Conservation (phyloP, 805 yeast species). For the Kuraishia floccosa region DNA sequence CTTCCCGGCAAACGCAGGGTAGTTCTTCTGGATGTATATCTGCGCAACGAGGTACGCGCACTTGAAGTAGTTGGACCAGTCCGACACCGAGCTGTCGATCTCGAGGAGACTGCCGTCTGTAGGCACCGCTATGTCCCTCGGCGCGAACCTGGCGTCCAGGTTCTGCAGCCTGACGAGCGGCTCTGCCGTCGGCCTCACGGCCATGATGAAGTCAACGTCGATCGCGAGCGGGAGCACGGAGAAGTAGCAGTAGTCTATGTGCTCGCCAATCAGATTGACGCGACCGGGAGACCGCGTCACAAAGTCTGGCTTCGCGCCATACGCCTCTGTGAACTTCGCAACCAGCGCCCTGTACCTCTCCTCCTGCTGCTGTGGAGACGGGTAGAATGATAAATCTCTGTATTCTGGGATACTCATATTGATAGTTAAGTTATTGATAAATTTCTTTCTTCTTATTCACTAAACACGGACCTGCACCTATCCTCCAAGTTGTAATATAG, state of each 20-base stretch:
- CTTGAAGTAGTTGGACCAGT: conserved; percentile 62
- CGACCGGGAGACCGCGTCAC: conserved; percentile 64
- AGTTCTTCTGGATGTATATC: conserved; percentile 21
- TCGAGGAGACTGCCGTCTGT: conserved; percentile 23
- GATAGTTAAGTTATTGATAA: no score
- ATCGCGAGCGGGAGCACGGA: conserved; percentile 69
- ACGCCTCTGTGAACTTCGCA: conserved; percentile 9
- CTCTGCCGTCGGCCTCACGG: conserved; percentile 19
- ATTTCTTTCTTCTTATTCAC: no score
- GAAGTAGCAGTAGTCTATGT: conserved; percentile 57
- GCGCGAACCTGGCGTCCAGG: conserved; percentile 21
- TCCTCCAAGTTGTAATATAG: no score
- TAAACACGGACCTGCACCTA: no score
- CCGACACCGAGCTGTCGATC: conserved; percentile 37
- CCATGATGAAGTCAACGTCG: conserved; percentile 49
- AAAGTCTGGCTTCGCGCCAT: conserved; percentile 29
- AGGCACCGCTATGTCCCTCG: conserved; percentile 25
- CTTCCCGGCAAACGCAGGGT: conserved; percentile 5
- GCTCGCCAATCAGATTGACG: conserved; percentile 68
- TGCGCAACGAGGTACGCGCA: conserved; percentile 55
- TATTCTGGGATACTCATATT: conserved; percentile 21
- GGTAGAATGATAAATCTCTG: conserved; percentile 22
- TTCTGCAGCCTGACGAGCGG: conserved; percentile 18
- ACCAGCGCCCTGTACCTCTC: conserved; percentile 17
- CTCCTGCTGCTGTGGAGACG: conserved; percentile 15